Evolutionary conservation across 345 rosid species (phyloP).

Genomic region (Leavenworthia alabamica): DNA sequence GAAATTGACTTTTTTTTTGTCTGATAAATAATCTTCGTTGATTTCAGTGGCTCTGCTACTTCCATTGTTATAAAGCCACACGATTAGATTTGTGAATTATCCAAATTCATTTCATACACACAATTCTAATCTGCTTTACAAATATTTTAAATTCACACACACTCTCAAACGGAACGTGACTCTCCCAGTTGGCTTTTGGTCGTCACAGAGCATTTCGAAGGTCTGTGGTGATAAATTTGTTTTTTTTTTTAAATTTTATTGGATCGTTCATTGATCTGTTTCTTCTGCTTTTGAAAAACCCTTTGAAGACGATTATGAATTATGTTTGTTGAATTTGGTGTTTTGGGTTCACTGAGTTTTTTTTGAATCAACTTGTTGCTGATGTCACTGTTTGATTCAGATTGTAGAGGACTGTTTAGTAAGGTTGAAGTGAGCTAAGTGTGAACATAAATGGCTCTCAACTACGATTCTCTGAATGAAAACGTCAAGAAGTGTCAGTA

Average conservation of each 20-base stretch:
- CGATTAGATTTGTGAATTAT: constrained; percentile 20
- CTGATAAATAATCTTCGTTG: constrained; percentile 15
- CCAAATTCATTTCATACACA: constrained; percentile 29
- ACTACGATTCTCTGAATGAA: constrained; percentile 70
- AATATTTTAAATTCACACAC: not conserved
- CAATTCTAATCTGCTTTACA: constrained; percentile 26
- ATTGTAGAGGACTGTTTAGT: not conserved
- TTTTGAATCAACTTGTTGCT: too few species aligned
- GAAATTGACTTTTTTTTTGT: constrained; percentile 17
- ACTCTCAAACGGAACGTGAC: constrained; percentile 7
- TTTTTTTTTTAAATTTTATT: not conserved
- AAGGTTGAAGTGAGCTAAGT: constrained; percentile 6
- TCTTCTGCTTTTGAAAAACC: not conserved
- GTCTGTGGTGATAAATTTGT: constrained; percentile 5
- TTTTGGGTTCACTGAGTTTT: not conserved
- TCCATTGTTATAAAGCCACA: constrained; percentile 20
- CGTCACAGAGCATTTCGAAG: constrained; percentile 2
- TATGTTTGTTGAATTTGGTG: too few species aligned
- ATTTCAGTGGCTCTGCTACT: constrained; percentile 30
- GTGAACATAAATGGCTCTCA: constrained; percentile 47
- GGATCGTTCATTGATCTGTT: not conserved
- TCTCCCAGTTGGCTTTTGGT: not conserved
- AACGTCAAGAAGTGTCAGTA: constrained; percentile 94
- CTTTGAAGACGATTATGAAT: not conserved
- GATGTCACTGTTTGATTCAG: not conserved